Evolutionary conservation across 805 yeast species (phyloP).

Genomic region (Diddensiella transvaalensis): DNA sequence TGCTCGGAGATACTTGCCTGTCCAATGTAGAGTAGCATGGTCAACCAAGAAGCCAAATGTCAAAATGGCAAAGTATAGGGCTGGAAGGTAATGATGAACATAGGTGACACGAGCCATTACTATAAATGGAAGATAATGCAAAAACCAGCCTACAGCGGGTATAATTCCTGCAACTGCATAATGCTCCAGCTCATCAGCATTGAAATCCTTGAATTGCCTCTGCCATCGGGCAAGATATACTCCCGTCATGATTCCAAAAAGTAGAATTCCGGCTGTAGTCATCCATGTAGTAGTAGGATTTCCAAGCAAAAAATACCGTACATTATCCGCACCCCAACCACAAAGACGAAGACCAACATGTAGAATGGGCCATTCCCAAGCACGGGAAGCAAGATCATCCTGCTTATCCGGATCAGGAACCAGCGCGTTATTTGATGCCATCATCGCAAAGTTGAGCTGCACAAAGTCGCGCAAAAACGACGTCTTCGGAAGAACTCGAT

Average conservation of each 20-base stretch:
- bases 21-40: slow-evolving; percentile 36
- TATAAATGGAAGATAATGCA: slow-evolving; percentile 84
- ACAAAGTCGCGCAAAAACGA: slow-evolving; percentile 66
- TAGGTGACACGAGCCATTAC: slow-evolving; percentile 96
- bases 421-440: slow-evolving; percentile 79
- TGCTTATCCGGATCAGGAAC: slow-evolving; percentile 69
- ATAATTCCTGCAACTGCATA: slow-evolving; percentile 65
- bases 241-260: slow-evolving; percentile 39
- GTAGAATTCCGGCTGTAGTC: slow-evolving; percentile 47
- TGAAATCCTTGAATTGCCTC: slow-evolving; percentile 56
- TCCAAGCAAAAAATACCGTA: slow-evolving; percentile 64
- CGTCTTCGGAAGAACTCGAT: slow-evolving; percentile 44
- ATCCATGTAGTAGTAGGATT: slow-evolving; percentile 65
- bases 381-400: slow-evolving; percentile 67
- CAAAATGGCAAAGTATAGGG: slow-evolving; percentile 87
- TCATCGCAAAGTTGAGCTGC: slow-evolving; percentile 72
- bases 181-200: slow-evolving; percentile 39
- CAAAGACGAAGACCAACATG: slow-evolving; percentile 72
- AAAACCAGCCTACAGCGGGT: slow-evolving; percentile 87
- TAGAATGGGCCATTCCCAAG: slow-evolving; percentile 84
- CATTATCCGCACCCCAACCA: slow-evolving; percentile 56
- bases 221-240: slow-evolving; percentile 56
- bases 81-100: slow-evolving; percentile 95
- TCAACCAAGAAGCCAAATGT: slow-evolving; percentile 64
- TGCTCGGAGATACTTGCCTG: slow-evolving; percentile 24